Conservation (phyloP, 768 basidiomycete genomes). For the Solioccasus polychromus region DNA sequence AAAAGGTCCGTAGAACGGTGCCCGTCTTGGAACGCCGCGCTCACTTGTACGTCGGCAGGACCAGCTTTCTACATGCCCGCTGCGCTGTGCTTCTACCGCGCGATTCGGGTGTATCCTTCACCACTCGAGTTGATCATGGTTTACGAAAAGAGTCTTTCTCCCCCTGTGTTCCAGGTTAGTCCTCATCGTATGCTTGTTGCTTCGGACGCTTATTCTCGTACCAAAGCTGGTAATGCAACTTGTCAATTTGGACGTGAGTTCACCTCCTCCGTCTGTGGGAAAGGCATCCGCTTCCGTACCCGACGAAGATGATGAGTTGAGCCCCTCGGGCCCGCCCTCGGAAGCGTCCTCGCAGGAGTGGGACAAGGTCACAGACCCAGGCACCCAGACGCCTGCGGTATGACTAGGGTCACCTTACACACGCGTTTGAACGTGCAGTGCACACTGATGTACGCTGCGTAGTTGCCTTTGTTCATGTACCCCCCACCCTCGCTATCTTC, state of each 20-base stretch:
- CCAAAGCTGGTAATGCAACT: conserved; percentile 73
- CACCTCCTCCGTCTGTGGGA: conserved; percentile 40
- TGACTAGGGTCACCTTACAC: conserved; percentile 33
- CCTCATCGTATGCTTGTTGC: neutral
- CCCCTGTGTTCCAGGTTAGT: conserved; percentile 72
- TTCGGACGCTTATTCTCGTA: conserved; percentile 6
- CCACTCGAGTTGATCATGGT: conserved; percentile 94
- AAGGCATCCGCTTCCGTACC: conserved; percentile 26
- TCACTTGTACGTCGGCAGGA: conserved; percentile 45
- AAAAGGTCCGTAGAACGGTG: conserved; percentile 48
- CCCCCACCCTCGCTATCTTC: conserved; percentile 11
- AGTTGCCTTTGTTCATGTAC: conserved; percentile 28
- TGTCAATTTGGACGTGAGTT: conserved; percentile 87
- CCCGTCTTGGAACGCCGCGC: neutral
- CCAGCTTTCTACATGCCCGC: conserved; percentile 74
- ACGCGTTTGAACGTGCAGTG: conserved; percentile 25
- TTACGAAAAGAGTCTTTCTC: conserved; percentile 88
- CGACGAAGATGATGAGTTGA: conserved; percentile 54
- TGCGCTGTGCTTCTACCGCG: conserved; percentile 89
- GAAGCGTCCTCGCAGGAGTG: conserved; percentile 89
- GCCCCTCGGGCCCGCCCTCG: conserved; percentile 73
- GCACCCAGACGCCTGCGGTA: conserved; percentile 47
- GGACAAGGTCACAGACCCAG: conserved; percentile 83
- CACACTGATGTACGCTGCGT: conserved; percentile 32
- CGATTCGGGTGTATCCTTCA: conserved; percentile 90